phyloP scores from a whole-genome alignment of 2,329 filamentous ascomycete genomes.

The Xylariaceae sp. region DNA sequence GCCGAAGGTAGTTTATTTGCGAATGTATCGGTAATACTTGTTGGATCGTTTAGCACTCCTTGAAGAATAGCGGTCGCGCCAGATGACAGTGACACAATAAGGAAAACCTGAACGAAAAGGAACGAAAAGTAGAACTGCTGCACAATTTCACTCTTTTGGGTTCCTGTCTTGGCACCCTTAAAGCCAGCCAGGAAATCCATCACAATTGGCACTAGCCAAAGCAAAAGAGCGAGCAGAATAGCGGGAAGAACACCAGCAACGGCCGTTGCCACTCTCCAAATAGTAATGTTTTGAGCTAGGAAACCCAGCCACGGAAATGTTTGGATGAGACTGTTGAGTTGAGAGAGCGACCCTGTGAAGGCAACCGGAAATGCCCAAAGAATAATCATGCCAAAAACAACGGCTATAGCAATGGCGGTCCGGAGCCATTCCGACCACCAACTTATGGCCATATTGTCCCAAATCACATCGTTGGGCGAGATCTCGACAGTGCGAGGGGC shows the following conservation, averaged over 20 bases:
- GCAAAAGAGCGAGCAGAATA: slow-evolving; percentile 74
- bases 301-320: slow-evolving; percentile 73
- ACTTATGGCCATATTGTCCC: slow-evolving; percentile 94
- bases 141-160: slow-evolving; percentile 79
- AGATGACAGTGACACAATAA: slow-evolving; percentile 86
- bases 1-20: slow-evolving; percentile 82
- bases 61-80: slow-evolving; percentile 70
- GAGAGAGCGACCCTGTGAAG: slow-evolving; percentile 82
- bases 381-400: slow-evolving; percentile 78
- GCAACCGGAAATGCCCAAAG: slow-evolving; percentile 91
- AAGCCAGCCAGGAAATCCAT: slow-evolving; percentile 74
- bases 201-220: slow-evolving; percentile 81
- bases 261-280: slow-evolving; percentile 66
- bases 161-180: slow-evolving; percentile 83
- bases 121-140: slow-evolving; percentile 94
- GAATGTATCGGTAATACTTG: slow-evolving; percentile 71
- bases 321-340: slow-evolving; percentile 72
- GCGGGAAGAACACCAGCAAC: slow-evolving; percentile 89
- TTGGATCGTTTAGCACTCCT: slow-evolving; percentile 61
- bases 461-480: slow-evolving; percentile 88
- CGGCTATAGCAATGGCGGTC: slow-evolving; percentile 65
- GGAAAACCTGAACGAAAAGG: slow-evolving; percentile 91
- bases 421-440: slow-evolving; percentile 93
- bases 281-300: slow-evolving; percentile 62
- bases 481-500: slow-evolving; percentile 91